These are phyloP conservation scores for Claviceps sorghi DNA, from an alignment of 2,329 filamentous ascomycete genomes.

Conservation along the genomic window DNA sequence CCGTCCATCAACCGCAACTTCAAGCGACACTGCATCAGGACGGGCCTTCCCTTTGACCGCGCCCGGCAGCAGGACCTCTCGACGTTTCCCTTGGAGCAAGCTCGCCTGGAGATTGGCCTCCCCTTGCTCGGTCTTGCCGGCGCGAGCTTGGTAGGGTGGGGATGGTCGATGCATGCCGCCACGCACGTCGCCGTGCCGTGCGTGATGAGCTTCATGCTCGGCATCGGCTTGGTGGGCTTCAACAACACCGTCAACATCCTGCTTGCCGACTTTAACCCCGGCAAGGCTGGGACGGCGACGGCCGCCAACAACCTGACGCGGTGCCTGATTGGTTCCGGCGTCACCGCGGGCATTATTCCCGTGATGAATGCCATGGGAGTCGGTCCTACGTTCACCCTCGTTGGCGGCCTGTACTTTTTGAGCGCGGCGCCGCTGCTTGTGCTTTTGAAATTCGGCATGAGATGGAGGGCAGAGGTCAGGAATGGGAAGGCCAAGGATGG, in stretches of 20 bases:
- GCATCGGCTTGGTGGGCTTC: slow-evolving; percentile 36
- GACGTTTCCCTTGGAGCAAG: slow-evolving; percentile 36
- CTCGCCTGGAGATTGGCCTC: slow-evolving; percentile 32
- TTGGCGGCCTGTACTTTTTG: slow-evolving; percentile 27
- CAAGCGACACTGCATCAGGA: slow-evolving; percentile 38
- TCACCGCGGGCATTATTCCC: slow-evolving; percentile 35
- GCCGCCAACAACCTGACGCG: slow-evolving; percentile 42
- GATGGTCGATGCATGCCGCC: slow-evolving; percentile 32
- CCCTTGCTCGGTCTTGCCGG: slow-evolving; percentile 37
- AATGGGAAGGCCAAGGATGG: slow-evolving; percentile 12
- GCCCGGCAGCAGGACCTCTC: slow-evolving; percentile 35
- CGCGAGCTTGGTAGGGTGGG: slow-evolving; percentile 32
- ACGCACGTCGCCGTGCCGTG: slow-evolving; percentile 31
- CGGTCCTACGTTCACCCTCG: slow-evolving; percentile 37
- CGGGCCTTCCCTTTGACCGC: slow-evolving; percentile 38
- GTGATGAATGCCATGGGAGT: slow-evolving; percentile 35
- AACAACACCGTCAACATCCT: slow-evolving; percentile 39
- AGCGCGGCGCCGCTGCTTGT: slow-evolving; percentile 25
- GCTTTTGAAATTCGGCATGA: slow-evolving; percentile 27
- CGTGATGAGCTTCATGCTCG: slow-evolving; percentile 31
- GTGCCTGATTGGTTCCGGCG: slow-evolving; percentile 39
- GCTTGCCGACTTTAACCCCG: slow-evolving; percentile 41
- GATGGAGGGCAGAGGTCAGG: slow-evolving; percentile 25
- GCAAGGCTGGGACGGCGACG: slow-evolving; percentile 36
- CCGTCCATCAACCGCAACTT: slow-evolving; percentile 54